A percentile compares a stretch with the other conserved stretches of the same genome.
Evolutionary conservation across 2,329 filamentous ascomycete genomes (phyloP).

Genomic region (Nemania abortiva): DNA sequence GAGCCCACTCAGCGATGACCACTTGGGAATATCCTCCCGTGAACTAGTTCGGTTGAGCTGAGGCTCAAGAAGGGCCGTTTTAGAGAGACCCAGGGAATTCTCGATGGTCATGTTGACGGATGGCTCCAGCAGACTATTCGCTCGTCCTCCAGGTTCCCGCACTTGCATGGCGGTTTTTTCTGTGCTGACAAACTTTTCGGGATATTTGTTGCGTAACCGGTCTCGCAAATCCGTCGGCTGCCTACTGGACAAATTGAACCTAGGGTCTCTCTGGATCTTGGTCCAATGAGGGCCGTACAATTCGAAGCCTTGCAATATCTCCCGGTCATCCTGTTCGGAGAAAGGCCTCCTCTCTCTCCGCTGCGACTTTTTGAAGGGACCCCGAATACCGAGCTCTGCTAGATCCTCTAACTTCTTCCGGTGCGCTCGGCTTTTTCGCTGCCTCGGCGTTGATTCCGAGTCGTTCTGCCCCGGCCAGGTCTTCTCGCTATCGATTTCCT

Average conservation of each 20-base stretch:
- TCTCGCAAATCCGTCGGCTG: slow-evolving; percentile 74
- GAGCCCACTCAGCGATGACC: slow-evolving; percentile 53
- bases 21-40: slow-evolving; percentile 62
- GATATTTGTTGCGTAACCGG: slow-evolving; percentile 73
- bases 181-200: slow-evolving; percentile 67
- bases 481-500: slow-evolving; percentile 48
- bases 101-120: slow-evolving; percentile 64
- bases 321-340: slow-evolving; percentile 71
- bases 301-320: slow-evolving; percentile 71
- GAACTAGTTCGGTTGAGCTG: slow-evolving; percentile 57
- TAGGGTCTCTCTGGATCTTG: slow-evolving; percentile 71
- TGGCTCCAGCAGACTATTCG: slow-evolving; percentile 63
- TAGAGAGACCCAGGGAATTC: slow-evolving; percentile 58
- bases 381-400: slow-evolving; percentile 69
- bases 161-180: slow-evolving; percentile 66
- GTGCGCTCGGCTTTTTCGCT: slow-evolving; percentile 66
- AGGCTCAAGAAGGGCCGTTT: slow-evolving; percentile 55
- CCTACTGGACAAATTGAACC: slow-evolving; percentile 68
- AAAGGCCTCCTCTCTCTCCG: slow-evolving; percentile 71
- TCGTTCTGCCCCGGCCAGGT: slow-evolving; percentile 48
- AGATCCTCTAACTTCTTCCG: slow-evolving; percentile 68
- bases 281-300: slow-evolving; percentile 74
- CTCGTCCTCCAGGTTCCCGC: slow-evolving; percentile 56
- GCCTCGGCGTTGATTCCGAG: slow-evolving; percentile 55
- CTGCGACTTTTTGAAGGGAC: slow-evolving; percentile 71